phyloP scores from a whole-genome alignment of 768 basidiomycete species.

The Tremella mesenterica region DNA sequence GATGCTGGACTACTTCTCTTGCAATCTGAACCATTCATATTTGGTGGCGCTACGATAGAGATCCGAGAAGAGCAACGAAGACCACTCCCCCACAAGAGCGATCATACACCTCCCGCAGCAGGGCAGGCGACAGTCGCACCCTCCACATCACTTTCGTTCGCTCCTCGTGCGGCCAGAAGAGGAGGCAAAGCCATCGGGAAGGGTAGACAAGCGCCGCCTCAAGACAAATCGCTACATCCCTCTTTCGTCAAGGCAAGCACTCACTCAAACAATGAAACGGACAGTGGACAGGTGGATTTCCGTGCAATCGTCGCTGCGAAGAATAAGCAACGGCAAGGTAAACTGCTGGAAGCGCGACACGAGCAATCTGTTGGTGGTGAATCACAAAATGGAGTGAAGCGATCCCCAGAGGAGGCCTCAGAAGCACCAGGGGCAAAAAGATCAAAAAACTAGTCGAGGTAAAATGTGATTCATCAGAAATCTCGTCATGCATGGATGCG shows the following conservation, averaged over 20 bases:
- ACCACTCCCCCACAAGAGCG: neutral
- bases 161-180: conserved; percentile 22
- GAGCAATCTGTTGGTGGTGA: neutral
- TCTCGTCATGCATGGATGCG: too few relatives aligned
- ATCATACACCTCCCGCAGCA: neutral
- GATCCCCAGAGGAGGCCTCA: neutral
- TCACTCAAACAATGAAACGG: neutral
- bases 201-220: conserved; percentile 50
- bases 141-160: conserved; percentile 14
- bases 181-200: conserved; percentile 21
- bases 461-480: too few relatives aligned
- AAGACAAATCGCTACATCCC: conserved; percentile 5
- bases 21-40: conserved; percentile 60
- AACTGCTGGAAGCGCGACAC: conserved; percentile 8
- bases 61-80: conserved; percentile 43
- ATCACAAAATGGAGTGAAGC: neutral
- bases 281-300: conserved; percentile 66
- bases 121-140: neutral
- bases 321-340: conserved; percentile 31
- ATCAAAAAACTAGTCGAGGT: too few relatives aligned
- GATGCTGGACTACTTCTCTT: conserved; percentile 76
- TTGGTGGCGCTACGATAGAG: conserved; percentile 56
- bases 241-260: neutral
- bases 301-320: conserved; percentile 59
- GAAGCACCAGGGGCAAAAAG: neutral